Base-by-base conservation (phyloP, 2,329 filamentous ascomycete genomes). In the Ophiostoma sp. region DNA sequence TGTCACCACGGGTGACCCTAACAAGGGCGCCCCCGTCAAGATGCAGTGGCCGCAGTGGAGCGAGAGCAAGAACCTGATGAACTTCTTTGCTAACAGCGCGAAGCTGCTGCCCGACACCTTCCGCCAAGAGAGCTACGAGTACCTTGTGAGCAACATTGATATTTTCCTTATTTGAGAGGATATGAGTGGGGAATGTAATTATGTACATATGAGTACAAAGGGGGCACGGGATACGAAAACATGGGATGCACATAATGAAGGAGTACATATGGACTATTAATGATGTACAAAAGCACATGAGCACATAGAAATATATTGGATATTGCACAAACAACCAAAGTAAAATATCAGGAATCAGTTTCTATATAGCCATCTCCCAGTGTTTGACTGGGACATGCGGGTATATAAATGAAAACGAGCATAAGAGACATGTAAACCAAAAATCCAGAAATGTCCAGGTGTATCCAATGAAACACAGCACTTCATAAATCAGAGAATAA, bases 1-100 rank as follows among this genome's bases (percentile, higher is more conserved):
- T 79, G 78, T 94, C 6, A 87, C 93, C 79, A 88, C 90, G 57
- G 81, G 91, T 59, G 88, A 95, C 78, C 93, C 93, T 0, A 95
- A 95, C 77, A 81, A 84, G 31, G 87, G 83, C 75, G 76, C 83
- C 39, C 42, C 57, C 87, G 89, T 61, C 39, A 36, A 36, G 36
- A 77, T 78, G n/a, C 76, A 76, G 9, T 86, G 84, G 84, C 84
- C 85, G 0, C 75, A 82, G 72, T 86, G 84, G 83, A 78, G 78
- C 28, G 78, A 82, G 2, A 79, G 79, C 0, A 84, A 85, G 72
- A 81, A 87, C 78, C 78, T 93, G 74, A 80, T 87, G 77, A 83
- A 85, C 79, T 87, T 87, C 74, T 81, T 77, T 48, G 70, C 70
- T 52, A 72, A 79, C 63, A 8, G 69, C 33, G 77, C 73, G 8